Evolutionary conservation across 371 early-diverging fungal genomes (phyloP).

Genomic region (Haplosporangium sp.): DNA sequence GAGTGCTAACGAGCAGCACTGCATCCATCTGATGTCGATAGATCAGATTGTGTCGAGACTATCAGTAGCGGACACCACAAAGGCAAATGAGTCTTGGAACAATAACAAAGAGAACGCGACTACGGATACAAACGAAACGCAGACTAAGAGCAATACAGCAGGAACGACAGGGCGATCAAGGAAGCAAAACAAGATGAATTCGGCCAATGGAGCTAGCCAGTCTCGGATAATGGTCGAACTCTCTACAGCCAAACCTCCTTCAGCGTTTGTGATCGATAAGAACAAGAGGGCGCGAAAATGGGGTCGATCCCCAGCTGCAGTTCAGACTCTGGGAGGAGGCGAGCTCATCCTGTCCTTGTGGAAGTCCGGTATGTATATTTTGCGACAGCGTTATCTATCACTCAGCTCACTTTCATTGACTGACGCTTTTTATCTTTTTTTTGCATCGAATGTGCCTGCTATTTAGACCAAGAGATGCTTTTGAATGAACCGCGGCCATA

Average conservation of each 20-base stretch:
- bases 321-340: conserved; percentile 34
- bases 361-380: conserved; percentile 23
- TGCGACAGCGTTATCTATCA: background rate
- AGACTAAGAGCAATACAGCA: background rate
- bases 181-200: background rate
- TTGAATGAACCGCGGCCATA: conserved; percentile 44
- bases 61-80: conserved; percentile 9
- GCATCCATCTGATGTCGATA: background rate
- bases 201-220: conserved; percentile 3
- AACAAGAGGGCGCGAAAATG: conserved; percentile 36
- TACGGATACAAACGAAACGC: background rate
- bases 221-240: conserved; percentile 25
- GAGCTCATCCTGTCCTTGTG: conserved; percentile 28
- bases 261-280: conserved; percentile 32
- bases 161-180: background rate
- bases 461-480: conserved; percentile 47
- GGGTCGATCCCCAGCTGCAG: conserved; percentile 20
- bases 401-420: too few relatives aligned
- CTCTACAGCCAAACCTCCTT: conserved; percentile 10
- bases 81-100: background rate
- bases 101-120: background rate
- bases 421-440: too few relatives aligned
- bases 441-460: too few relatives aligned
- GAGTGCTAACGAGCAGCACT: background rate
- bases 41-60: conserved; percentile 16